Evolutionary conservation across 2,329 filamentous ascomycete species (phyloP), one percentile per base, ranked within the genome.

Genomic region (Boeremia lycopersici): DNA sequence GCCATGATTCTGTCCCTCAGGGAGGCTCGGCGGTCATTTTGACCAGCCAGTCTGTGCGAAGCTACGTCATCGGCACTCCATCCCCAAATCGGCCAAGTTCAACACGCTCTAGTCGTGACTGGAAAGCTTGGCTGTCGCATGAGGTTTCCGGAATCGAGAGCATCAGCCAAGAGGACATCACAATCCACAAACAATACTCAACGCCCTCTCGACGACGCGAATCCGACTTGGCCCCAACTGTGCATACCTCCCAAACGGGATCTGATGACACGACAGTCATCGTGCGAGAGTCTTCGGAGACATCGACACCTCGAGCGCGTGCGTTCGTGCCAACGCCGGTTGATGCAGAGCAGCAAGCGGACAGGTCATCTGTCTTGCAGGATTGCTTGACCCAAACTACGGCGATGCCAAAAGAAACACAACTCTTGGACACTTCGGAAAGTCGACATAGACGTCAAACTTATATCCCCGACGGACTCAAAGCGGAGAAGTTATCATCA

Each of bases 51-150:
- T 73, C 79, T 31, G 75, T 80, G 11, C 74, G 75, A 40, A 77
- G 76, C 47, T 79, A 79, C 53, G 68, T 75, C 12, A 62, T 74
- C 26, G 73, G 73, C 4, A 70, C 70, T 6, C 65, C 70, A 2
- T 67, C 68, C 29, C 67, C 65, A 9, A 53, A 62, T 12, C 62
- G 61, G 11, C 56, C 48, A 11, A 58, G 59, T 25, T 70, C 60
- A 11, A 59, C 59, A 19, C 70, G 61, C 45, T 74, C 64, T 13
- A 79, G 78, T 60, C 66, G 68, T 28, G 78, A 81, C 33, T 81
- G 79, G 79, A 77, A 76, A 30, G 71, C 71, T 10, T 81, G 79
- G 79, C 62, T 81, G 2, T 77, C 75, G 2, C 73, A 76, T 45
- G 78, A 81, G 56, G 72, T 80, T 23, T 72, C 71, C 1, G 72